Base-by-base conservation (phyloP, 495 filamentous ascomycete genomes). In the Letharia lupina region DNA sequence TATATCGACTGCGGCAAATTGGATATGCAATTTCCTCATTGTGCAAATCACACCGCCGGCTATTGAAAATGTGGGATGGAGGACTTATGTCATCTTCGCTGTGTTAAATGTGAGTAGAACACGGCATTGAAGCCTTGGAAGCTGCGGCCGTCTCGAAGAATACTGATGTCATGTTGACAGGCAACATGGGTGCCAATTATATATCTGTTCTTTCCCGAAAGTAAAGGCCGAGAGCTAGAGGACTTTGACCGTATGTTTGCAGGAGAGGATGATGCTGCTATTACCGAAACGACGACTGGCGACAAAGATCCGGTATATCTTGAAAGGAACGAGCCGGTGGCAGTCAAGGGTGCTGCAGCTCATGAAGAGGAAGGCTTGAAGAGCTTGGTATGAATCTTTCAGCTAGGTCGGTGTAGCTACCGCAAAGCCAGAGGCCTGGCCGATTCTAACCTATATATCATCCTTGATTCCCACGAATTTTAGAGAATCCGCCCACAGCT, bases 21-120 rank as follows among this genome's bases (percentile, higher is more conserved):
- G 72, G 73, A 69, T 75, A 16, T 74, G 65, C 35, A 70, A 73
- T 40, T 81, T 78, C 70, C 67, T 77, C 12, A 76, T 83, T 9
- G 81, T 82, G 7, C 71, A 82, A 64, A 80, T 82, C 35, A 82
- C 81, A 13, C 81, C 79, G 0, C 73, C 80, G 31, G 77, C 75
- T 5, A 78, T 82, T 58, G 68, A 60, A 1, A 78, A 73, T 42
- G 80, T 85, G 60, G 74, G 74, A 9, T 84, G 79, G 74, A 68
- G 69, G 35, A 80, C 78, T 39, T 84, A 80, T 64, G 75, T 84
- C 60, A 74, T 82, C 15, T 84, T 80, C 70, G 80, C 81, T 0
- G 70, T 77, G 16, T 72, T 80, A 57, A 78, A 77, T 64, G 71
- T 62, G n/a, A 48, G 60, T 62, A 31, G 31, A 33, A 13, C n/a